Evolutionary conservation across 441 rosid species (phyloP).

Genomic region (Sinapis alba): DNA sequence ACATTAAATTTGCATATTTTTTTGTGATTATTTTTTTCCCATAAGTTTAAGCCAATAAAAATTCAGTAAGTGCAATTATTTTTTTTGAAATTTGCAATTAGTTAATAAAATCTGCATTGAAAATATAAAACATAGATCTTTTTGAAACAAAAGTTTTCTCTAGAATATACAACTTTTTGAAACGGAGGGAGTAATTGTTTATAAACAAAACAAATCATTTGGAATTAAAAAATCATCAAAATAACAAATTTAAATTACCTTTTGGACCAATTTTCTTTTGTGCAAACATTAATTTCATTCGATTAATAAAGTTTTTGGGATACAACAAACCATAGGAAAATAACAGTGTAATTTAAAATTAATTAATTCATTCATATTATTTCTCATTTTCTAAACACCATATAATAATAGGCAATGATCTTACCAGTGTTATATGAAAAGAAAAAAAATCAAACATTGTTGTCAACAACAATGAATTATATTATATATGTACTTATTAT

Average conservation of each 20-base stretch:
- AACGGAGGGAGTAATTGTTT: too few species aligned
- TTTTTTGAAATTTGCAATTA: too few species aligned
- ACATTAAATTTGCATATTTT: too few species aligned
- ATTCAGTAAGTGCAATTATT: too few species aligned
- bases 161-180: too few species aligned
- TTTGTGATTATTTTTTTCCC: too few species aligned
- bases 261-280: neutral
- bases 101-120: too few species aligned
- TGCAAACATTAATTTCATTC: neutral
- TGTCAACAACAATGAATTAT: conserved; percentile 10
- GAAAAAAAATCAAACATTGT: neutral
- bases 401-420: neutral
- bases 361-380: conserved; percentile 9
- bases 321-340: neutral
- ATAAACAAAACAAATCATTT: neutral
- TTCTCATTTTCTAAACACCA: neutral
- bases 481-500: neutral
- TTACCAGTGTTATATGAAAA: neutral
- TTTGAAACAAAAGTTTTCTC: too few species aligned
- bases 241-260: neutral
- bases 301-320: neutral
- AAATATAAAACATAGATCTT: too few species aligned
- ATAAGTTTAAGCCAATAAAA: too few species aligned
- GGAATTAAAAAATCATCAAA: neutral
- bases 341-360: neutral